These are phyloP conservation scores for Stemphylium vesicarium DNA, from an alignment of 2,329 filamentous ascomycete species.

Conservation along the genomic window DNA sequence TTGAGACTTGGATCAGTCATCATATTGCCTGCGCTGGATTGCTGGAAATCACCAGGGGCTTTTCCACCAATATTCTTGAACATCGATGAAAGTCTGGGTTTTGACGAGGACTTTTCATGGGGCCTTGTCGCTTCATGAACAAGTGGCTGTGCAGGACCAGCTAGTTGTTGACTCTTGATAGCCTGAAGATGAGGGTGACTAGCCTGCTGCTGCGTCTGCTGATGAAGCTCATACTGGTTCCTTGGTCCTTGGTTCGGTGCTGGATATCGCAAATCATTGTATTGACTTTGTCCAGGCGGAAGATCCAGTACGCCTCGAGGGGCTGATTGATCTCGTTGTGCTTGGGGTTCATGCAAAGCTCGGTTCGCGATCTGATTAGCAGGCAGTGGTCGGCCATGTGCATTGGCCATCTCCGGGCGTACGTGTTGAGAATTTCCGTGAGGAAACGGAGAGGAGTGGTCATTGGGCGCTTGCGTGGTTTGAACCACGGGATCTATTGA, in stretches of 20 bases:
- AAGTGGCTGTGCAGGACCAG: conserved; percentile 42
- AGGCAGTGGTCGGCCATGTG: conserved; percentile 6
- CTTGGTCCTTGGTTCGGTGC: conserved; percentile 22
- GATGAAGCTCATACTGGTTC: conserved; percentile 40
- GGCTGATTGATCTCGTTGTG: conserved; percentile 16
- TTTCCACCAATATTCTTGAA: conserved; percentile 52
- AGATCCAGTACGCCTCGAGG: conserved; percentile 18
- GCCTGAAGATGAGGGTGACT: conserved; percentile 51
- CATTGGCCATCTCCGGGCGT: conserved; percentile 10
- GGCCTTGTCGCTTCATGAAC: conserved; percentile 28
- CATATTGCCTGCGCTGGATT: conserved; percentile 6
- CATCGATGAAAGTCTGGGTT: conserved; percentile 47
- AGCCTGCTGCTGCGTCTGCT: conserved; percentile 40
- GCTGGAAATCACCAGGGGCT: conserved; percentile 20
- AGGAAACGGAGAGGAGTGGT: conserved; percentile 16
- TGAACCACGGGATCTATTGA: not conserved
- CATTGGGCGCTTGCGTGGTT: conserved; percentile 11
- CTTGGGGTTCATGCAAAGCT: conserved; percentile 16
- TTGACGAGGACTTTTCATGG: conserved; percentile 34
- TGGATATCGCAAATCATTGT: conserved; percentile 23
- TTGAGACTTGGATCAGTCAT: conserved; percentile 1
- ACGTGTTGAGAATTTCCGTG: conserved; percentile 11
- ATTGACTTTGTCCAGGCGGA: conserved; percentile 11
- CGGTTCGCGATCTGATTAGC: conserved; percentile 12
- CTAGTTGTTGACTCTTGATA: conserved; percentile 50